Base-by-base conservation (phyloP, 2,329 filamentous ascomycete species). In the Cercospora canescens region DNA sequence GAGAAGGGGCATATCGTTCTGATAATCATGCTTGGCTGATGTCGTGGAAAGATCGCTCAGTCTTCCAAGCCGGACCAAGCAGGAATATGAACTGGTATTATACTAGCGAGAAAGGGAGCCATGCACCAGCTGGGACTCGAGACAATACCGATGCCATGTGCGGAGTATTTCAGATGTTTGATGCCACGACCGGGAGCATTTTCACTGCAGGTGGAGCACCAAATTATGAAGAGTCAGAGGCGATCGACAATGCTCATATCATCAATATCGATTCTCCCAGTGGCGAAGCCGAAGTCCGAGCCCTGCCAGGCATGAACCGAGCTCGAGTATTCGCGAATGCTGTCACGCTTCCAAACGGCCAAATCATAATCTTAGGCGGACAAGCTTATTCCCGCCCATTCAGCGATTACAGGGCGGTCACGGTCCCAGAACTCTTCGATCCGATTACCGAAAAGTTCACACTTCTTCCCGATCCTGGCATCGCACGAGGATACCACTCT, bases 1-100 rank as follows among this genome's bases (percentile, higher is more conserved):
- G 69, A 69, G 6, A 71, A 76, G 60, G 82, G 80, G 11, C 70
- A 77, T 5, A 85, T 77, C 67, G 77, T 83, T 30, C 70, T 4
- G 85, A 86, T 64, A 86, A 86, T 68, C 85, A 87, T 70, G 84
- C 73, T 30, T 52, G 45, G 45, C n/a, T 52, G 7, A 28, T 52
- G 45, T 52, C 45, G 24, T 86, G 84, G 85, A 76, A 86, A 0
- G 84, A 85, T 62, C 79, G 73, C 11, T 86, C 83, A 81, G 79
- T 85, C 8, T 85, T 87, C 6, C 45, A 52, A n/a, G 85, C 84
- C 1, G 85, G 86, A 0, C 86, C 85, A 0, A 83, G 81, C 58
- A 81, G 76, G 55, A 76, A 78, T 1, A 86, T 87, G 82, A 83
- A 88, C 71, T 89, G 86, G 87, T 88, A 84, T 69, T 76, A 78